Evolutionary conservation across 2,329 filamentous ascomycete species (phyloP), one percentile per base, ranked within the genome.

Genomic region (Juglanconis sp.): DNA sequence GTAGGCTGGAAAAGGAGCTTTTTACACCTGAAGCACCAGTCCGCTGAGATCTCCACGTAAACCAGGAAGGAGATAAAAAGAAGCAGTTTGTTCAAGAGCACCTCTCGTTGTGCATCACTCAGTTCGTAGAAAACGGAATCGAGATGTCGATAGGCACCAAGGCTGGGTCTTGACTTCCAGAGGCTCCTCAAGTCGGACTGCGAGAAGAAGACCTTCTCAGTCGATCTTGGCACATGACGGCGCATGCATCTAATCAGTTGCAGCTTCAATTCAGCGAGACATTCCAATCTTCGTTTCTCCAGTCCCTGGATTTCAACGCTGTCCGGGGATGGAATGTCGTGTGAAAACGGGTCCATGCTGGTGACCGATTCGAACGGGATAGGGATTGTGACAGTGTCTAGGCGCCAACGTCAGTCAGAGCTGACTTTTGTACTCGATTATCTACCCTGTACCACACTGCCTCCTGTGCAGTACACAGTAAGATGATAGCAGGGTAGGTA

Each of bases 51-150:
- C 4, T 47, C 59, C 11, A 59, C 10, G 3, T 46, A 49, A 35
- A 58, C 44, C 2, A 61, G 46, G 50, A 61, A 61, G 8, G 59
- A 61, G 4, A 61, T 55, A 44, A 61, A 61, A 6, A 58, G 40
- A 6, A 61, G 9, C 7, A 61, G 46, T 10, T 48, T 40, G 1
- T 36, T 15, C 31, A 50, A 32, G 1, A 61, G 30, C 24, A 31
- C 13, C 11, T n/a, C 8, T 15, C 50, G 46, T 35, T 61, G 59
- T 0, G 13, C 15, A 4, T 59, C 15, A 53, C 46, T 59, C 13
- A 61, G 42, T 4, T 54, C 40, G n/a, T 32, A 49, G n/a, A 61
- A 59, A 7, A 61, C 32, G 1, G 35, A 8, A 8, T 61, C 50
- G 13, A 58, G 3, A 15, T 34, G 5, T 24, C 24, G 24, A 24